Base-by-base conservation (phyloP, 331 rosid genomes). In the Prunus yedoensis region DNA sequence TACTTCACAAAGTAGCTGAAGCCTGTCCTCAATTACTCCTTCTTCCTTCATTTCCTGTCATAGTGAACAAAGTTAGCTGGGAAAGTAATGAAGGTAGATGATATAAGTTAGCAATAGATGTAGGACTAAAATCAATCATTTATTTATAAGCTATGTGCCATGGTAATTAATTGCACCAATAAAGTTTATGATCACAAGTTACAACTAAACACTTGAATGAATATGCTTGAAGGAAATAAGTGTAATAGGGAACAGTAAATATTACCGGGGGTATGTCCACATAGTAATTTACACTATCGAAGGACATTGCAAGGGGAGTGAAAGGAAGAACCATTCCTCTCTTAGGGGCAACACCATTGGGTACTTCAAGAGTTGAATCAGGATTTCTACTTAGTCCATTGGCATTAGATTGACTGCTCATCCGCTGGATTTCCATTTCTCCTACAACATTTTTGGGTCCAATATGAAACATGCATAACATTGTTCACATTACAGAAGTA, bases 191-290 rank as follows among this genome's bases (percentile, higher is more conserved):
- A 38, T 38, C 43, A 38, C 43, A 38, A 38, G 43, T 38, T 38
- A 38, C 9, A 38, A 38, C 43, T 5, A 38, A 38, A 38, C 43
- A 38, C 43, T 38, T 38, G 43, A 38, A 53, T 64, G 65, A 17
- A 74, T 8, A 43, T 5, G 38, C 38, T 38, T 6, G 43, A 38
- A 53, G 25, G 65, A 17, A 74, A 27, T 16, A 13, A 66, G 76
- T 73, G 66, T 77, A 85, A 57, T 68, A 61, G 27, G 52, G 65
- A 54, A 57, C 78, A 16, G n/a, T 45, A 74, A 71, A 79, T 58
- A 90, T 89, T 88, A 94, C 99, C 2, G 91, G 81, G 27, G 99
- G 99, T 97, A 94, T 94, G 88, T 92, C 99, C 59, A 94, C 97
- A 43, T 58, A 90, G 90, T 94, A 94, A 66, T 88, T 89, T 20